Evolutionary conservation across 257 asterid genomes (phyloP).

Genomic region (Solanum ossicruentum): DNA sequence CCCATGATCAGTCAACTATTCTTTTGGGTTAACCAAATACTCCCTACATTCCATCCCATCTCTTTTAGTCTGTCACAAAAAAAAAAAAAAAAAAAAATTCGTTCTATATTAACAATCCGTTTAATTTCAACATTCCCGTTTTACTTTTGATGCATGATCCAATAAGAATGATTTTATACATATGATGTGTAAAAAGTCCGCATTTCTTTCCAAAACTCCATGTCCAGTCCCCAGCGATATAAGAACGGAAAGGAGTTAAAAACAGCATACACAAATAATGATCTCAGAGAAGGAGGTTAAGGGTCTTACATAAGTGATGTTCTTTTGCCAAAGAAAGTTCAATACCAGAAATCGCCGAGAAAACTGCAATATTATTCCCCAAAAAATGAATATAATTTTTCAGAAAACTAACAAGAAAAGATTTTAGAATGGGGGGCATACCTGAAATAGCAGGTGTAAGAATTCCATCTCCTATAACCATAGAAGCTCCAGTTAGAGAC

Average conservation of each 20-base stretch:
- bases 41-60: background rate
- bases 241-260: background rate
- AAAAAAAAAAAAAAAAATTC: background rate
- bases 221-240: background rate
- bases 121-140: background rate
- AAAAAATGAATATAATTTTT: background rate
- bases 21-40: background rate
- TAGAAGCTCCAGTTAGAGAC: slow-evolving; percentile 88
- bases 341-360: slow-evolving; percentile 86
- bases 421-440: background rate
- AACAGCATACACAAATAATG: background rate
- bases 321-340: slow-evolving; percentile 67
- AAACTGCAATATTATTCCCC: slow-evolving; percentile 39
- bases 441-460: slow-evolving; percentile 87
- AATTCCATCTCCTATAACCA: slow-evolving; percentile 96
- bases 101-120: background rate
- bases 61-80: background rate
- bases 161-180: background rate
- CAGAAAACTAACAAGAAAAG: background rate
- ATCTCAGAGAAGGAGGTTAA: background rate
- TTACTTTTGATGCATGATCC: background rate
- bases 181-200: background rate
- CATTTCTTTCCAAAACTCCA: background rate
- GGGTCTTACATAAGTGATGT: slow-evolving; percentile 68
- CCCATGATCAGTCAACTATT: background rate